These are phyloP conservation scores for Tylopilus rubrobrunneus DNA, from an alignment of 768 basidiomycete species.

Conservation along the genomic window DNA sequence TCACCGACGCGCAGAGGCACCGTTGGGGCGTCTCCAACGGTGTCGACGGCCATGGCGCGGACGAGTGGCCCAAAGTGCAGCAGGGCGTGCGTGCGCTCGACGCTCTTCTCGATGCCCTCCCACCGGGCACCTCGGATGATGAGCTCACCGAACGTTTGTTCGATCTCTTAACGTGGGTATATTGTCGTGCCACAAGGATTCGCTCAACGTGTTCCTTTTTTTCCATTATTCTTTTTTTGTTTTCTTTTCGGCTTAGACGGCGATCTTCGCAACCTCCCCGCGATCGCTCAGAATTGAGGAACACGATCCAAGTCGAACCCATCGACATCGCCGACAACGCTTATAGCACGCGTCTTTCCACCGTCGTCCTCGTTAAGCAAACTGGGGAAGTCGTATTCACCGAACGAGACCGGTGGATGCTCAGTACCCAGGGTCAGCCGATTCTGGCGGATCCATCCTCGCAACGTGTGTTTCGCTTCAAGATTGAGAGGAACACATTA, in stretches of 20 bases:
- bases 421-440: constrained; percentile 38
- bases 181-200: background rate
- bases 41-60: constrained; percentile 56
- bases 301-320: constrained; percentile 64
- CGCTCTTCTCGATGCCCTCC: constrained; percentile 37
- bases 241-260: constrained; percentile 16
- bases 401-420: constrained; percentile 67
- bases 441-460: constrained; percentile 37
- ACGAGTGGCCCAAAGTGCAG: constrained; percentile 72
- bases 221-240: background rate
- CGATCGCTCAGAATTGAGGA: constrained; percentile 51
- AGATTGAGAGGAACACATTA: constrained; percentile 22
- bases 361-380: constrained; percentile 61
- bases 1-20: constrained; percentile 45
- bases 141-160: constrained; percentile 59
- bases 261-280: constrained; percentile 37
- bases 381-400: constrained; percentile 61
- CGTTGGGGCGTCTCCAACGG: constrained; percentile 74
- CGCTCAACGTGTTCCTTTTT: constrained; percentile 1
- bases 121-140: constrained; percentile 41
- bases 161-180: constrained; percentile 64
- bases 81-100: constrained; percentile 50
- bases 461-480: constrained; percentile 52
- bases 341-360: constrained; percentile 74
- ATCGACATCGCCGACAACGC: constrained; percentile 24